Base-by-base conservation (phyloP, 441 rosid genomes). In the Brassica balearica region DNA sequence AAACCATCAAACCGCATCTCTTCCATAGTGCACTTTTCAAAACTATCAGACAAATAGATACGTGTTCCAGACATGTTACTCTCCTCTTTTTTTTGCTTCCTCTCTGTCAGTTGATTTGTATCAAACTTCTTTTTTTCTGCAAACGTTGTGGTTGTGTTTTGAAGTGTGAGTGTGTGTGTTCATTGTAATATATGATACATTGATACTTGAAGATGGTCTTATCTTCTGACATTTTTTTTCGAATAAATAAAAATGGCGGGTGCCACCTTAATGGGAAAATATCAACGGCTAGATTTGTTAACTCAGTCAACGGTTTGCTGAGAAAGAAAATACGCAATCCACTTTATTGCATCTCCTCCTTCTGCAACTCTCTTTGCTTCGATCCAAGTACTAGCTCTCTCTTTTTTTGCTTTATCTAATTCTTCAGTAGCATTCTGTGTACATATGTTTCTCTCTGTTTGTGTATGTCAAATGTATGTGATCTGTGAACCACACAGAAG, bases 271-370 rank as follows among this genome's bases (percentile, higher is more conserved):
- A 38, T 38, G 12, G 1, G 46, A 38, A 34, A 2, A 9, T 38
- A 2, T 9, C 3, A 38, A 38, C 46, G 46, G 10, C 10, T 36
- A 1, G 38, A 34, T 34, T 34, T 34, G 38, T 34, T 34, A 34
- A 34, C 38, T 34, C 38, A 34, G 8, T 32, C 36, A 32, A 32
- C 36, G 1, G 36, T 32, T 32, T 32, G 36, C 36, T 32, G 36
- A 32, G 36, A 32, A 32, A 32, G 0, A 32, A 32, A 32, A 32
- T 2, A 5, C 1, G 36, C 36, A 32, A 32, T 32, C 36, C 36
- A 32, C 36, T 32, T 32, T 2, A 25, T 25, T 32, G 88, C 76
- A 6, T 34, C 38, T 34, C 38, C 38, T 6, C 38, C 38, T 34
- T 34, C 38, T 34, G 38, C 38, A 34, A 34, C 38, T 34, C 38